Evolutionary conservation across 257 asterid genomes (phyloP).

Genomic region (Leonotis leonurus): DNA sequence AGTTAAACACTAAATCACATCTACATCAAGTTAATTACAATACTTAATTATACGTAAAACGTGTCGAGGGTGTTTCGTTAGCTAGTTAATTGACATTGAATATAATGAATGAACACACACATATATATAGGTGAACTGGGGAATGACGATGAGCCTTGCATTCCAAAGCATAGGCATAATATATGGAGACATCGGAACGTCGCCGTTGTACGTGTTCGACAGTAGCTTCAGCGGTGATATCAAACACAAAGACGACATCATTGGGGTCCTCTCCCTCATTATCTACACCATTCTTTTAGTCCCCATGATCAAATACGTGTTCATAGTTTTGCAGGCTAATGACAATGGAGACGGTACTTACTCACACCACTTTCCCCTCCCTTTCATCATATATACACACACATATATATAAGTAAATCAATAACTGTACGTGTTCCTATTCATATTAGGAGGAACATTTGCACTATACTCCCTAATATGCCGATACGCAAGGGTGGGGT

Average conservation of each 20-base stretch:
- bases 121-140: no score
- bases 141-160: conserved; percentile 31
- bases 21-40: no score
- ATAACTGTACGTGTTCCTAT: no score
- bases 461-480: conserved; percentile 20
- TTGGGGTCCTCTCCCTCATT: conserved; percentile 47
- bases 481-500: conserved; percentile 48
- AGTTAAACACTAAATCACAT: no score
- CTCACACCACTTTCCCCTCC: no score
- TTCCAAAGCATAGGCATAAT: conserved; percentile 57
- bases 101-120: no score
- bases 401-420: no score
- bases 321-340: conserved; percentile 48
- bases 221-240: conserved; percentile 37
- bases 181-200: conserved; percentile 61
- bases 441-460: conserved; percentile 53
- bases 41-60: no score
- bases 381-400: no score
- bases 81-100: no score
- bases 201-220: conserved; percentile 45
- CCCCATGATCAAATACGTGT: conserved; percentile 44
- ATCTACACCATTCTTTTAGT: conserved; percentile 44
- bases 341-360: conserved; percentile 49
- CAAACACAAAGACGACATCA: conserved; percentile 38
- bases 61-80: no score